Evolutionary conservation across 768 basidiomycete species (phyloP).

Genomic region (Tricholoma sp.): DNA sequence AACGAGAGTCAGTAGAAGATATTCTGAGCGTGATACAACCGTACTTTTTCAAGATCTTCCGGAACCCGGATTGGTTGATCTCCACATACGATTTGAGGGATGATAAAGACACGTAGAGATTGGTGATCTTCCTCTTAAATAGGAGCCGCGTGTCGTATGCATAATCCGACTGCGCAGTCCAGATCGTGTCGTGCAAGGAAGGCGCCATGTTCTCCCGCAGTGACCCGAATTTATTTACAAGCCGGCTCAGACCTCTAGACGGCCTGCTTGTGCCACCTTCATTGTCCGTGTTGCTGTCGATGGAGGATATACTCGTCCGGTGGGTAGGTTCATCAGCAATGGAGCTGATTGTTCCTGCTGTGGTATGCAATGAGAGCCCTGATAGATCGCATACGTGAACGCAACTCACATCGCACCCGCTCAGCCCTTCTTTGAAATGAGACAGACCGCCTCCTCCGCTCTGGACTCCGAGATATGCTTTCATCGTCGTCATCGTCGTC

Average conservation of each 20-base stretch:
- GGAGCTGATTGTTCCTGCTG: background rate
- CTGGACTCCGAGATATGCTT: slow-evolving; percentile 33
- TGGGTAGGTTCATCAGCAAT: slow-evolving; percentile 11
- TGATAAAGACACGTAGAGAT: slow-evolving; percentile 70
- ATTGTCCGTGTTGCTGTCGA: slow-evolving; percentile 13
- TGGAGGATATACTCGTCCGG: slow-evolving; percentile 46
- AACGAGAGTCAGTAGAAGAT: background rate
- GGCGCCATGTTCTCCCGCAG: slow-evolving; percentile 50
- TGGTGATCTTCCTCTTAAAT: slow-evolving; percentile 87
- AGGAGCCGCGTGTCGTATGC: slow-evolving; percentile 79
- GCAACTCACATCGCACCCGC: background rate
- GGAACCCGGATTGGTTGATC: slow-evolving; percentile 88
- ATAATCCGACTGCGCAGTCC: slow-evolving; percentile 76
- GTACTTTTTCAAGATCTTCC: slow-evolving; percentile 94
- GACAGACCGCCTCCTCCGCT: slow-evolving; percentile 3
- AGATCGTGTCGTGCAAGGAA: slow-evolving; percentile 48
- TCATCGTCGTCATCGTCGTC: slow-evolving; percentile 50
- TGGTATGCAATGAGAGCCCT: background rate
- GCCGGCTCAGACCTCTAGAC: slow-evolving; percentile 21
- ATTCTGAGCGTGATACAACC: slow-evolving; percentile 16
- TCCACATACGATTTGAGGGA: slow-evolving; percentile 85
- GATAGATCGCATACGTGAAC: background rate
- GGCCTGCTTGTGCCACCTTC: background rate
- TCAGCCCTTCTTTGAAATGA: background rate
- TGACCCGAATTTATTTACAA: slow-evolving; percentile 46